Evolutionary conservation across 2,329 filamentous ascomycete species (phyloP).

Genomic region (Cucurbitaria berberidis): DNA sequence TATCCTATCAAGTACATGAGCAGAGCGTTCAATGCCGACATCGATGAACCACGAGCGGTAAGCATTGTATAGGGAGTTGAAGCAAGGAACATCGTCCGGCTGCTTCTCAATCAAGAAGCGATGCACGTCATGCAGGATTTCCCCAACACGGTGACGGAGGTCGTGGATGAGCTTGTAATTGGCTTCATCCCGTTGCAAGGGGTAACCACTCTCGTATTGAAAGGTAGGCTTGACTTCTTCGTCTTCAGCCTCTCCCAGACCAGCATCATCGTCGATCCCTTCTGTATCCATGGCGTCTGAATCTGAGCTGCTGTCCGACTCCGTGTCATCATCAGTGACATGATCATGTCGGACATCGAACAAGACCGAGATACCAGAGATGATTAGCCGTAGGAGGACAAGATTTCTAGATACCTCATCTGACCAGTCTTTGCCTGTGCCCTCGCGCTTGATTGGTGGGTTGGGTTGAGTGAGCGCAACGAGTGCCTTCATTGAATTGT

Average conservation of each 20-base stretch:
- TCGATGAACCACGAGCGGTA: slow-evolving; percentile 98
- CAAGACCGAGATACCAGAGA: slow-evolving; percentile 86
- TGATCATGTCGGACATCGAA: slow-evolving; percentile 72
- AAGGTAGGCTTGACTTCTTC: slow-evolving; percentile 86
- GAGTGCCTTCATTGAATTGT: slow-evolving; percentile 75
- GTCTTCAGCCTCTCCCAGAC: slow-evolving; percentile 72
- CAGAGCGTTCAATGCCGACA: slow-evolving; percentile 93
- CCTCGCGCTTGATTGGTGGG: slow-evolving; percentile 84
- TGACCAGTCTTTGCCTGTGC: slow-evolving; percentile 98
- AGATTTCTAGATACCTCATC: slow-evolving; percentile 93
- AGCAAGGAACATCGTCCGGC: slow-evolving; percentile 94
- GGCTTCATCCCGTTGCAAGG: slow-evolving; percentile 66
- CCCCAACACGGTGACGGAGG: slow-evolving; percentile 79
- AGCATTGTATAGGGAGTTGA: slow-evolving; percentile 88
- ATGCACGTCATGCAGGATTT: slow-evolving; percentile 82
- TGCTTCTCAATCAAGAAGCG: slow-evolving; percentile 81
- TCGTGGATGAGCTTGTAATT: slow-evolving; percentile 77
- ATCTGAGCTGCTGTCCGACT: slow-evolving; percentile 58
- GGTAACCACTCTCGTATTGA: slow-evolving; percentile 86
- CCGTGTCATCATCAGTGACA: slow-evolving; percentile 46
- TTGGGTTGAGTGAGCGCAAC: slow-evolving; percentile 80
- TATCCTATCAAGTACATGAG: slow-evolving; percentile 88
- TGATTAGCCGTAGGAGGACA: slow-evolving; percentile 83
- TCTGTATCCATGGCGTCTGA: slow-evolving; percentile 53
- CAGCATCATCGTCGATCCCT: slow-evolving; percentile 56